Base-by-base conservation (phyloP, 441 rosid species). In the Metrosideros polymorpha region DNA sequence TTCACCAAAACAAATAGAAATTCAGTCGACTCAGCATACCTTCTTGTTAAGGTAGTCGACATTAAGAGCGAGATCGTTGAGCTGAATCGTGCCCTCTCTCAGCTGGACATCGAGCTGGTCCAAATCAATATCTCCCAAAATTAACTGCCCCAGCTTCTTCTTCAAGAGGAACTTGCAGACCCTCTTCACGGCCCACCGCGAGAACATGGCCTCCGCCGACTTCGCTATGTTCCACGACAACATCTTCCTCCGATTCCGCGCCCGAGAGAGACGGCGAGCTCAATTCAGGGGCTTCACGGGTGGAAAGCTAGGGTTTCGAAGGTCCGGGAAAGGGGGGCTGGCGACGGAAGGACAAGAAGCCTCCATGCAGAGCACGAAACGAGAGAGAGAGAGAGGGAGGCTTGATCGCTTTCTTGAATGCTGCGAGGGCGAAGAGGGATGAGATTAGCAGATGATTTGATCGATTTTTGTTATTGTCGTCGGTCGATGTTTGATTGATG, bases 21-120 rank as follows among this genome's bases (percentile, higher is more conserved):
- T 17, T 12, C 18, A 47, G 35, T 3, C 22, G 10, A 22, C 79
- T 71, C 47, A n/a, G 51, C 49, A 22, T 86, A 96, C 99, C 98
- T 96, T 93, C 42, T 91, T 89, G 79, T 97, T 98, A 35, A 98
- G 92, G 89, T 89, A 95, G 89, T 96, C 99, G 85, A 95, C 98
- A 90, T 98, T 94, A 85, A 98, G 93, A 10, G 98, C 99, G 54
- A 98, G 94, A 87, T 98, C 99, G 87, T 52, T 87, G 87, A 98
- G 98, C 91, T 93, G 98, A 85, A 96, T 90, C 6, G 93, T 92
- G 79, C 99, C 99, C 39, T 96, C 90, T 4, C 91, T 54, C 76
- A 98, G 99, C 94, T 97, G 99, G 86, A 98, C 93, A 89, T 97
- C 99, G 30, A 98, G 99, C 91, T 98, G 99, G 83, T 94, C 96